These are phyloP conservation scores for Trametes coccinea DNA, from an alignment of 768 basidiomycete species.

Conservation along the genomic window DNA sequence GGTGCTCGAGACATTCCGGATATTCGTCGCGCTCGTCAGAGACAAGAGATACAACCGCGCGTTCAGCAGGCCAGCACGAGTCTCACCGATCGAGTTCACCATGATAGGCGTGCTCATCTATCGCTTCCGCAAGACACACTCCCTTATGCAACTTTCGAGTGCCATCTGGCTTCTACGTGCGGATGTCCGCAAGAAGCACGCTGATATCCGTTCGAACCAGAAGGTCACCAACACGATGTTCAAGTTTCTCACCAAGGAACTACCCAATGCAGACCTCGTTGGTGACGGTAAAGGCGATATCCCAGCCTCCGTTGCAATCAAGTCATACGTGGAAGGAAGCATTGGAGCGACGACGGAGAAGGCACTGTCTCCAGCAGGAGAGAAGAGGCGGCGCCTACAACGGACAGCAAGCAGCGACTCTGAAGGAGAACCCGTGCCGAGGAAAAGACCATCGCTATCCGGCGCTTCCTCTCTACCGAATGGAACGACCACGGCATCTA, in stretches of 20 bases:
- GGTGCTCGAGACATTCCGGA: slow-evolving; percentile 47
- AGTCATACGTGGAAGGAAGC: neutral
- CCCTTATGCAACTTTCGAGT: slow-evolving; percentile 41
- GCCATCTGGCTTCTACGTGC: slow-evolving; percentile 55
- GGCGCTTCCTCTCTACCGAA: neutral
- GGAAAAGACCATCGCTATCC: slow-evolving; percentile 9
- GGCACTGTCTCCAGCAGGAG: neutral
- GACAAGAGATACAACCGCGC: slow-evolving; percentile 37
- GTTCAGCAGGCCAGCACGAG: slow-evolving; percentile 40
- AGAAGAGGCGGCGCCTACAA: slow-evolving; percentile 15
- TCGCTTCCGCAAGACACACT: slow-evolving; percentile 41
- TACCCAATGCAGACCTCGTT: neutral
- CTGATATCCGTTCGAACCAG: slow-evolving; percentile 64
- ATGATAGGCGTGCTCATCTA: slow-evolving; percentile 57
- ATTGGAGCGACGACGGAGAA: neutral
- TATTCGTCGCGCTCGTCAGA: slow-evolving; percentile 47
- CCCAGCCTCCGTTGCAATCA: slow-evolving; percentile 8
- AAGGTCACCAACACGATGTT: slow-evolving; percentile 58
- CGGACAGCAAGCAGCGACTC: slow-evolving; percentile 2
- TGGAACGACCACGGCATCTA: too few relatives aligned
- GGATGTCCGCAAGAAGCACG: slow-evolving; percentile 52
- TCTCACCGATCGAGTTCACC: slow-evolving; percentile 71
- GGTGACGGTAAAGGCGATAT: slow-evolving; percentile 17
- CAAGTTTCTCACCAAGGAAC: slow-evolving; percentile 44
- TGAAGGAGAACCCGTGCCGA: slow-evolving; percentile 1